Evolutionary conservation across 163 green algal species (phyloP).

Genomic region (Volvox carteri): DNA sequence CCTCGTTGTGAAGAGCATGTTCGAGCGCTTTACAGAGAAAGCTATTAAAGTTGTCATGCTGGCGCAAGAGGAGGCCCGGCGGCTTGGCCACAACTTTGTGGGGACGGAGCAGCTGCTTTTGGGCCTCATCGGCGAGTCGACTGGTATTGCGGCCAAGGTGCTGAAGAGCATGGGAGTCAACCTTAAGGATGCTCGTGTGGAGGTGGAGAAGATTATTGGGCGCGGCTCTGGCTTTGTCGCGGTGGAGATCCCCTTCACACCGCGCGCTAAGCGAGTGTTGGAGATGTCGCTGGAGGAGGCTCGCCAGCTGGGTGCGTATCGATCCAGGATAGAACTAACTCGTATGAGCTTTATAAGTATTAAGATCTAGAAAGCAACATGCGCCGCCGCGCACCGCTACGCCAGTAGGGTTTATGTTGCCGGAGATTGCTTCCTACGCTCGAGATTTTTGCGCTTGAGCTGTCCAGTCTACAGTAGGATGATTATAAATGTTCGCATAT

Average conservation of each 20-base stretch:
- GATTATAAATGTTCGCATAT: not conserved
- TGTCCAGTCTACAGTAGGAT: not conserved
- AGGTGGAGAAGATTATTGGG: conserved; percentile 99
- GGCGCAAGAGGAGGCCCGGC: conserved; percentile 97
- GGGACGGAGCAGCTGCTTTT: conserved; percentile 99
- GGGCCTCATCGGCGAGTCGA: conserved; percentile 98
- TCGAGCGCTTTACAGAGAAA: conserved; percentile 98
- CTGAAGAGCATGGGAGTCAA: conserved; percentile 99
- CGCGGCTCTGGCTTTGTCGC: conserved; percentile 97
- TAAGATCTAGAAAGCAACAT: not conserved
- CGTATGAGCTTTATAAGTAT: too few relatives aligned
- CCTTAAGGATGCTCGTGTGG: conserved; percentile 98
- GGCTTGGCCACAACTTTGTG: conserved; percentile 96
- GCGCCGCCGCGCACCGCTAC: not conserved
- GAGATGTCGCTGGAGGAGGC: conserved; percentile 99
- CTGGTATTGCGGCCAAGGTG: conserved; percentile 99
- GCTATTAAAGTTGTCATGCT: conserved; percentile 99
- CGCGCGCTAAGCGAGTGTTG: conserved; percentile 98
- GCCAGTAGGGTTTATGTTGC: conserved; percentile 14
- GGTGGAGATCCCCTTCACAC: conserved; percentile 99
- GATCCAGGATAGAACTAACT: not conserved
- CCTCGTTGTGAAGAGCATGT: conserved; percentile 82
- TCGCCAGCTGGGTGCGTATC: conserved; percentile 90
- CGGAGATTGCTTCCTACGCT: conserved; percentile 1
- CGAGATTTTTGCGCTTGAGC: not conserved